Percentiles rank a stretch among this genome's conserved stretches.
These are phyloP conservation scores for Eutrema heterophyllum DNA, from an alignment of 345 rosid species.

Conservation along the genomic window DNA sequence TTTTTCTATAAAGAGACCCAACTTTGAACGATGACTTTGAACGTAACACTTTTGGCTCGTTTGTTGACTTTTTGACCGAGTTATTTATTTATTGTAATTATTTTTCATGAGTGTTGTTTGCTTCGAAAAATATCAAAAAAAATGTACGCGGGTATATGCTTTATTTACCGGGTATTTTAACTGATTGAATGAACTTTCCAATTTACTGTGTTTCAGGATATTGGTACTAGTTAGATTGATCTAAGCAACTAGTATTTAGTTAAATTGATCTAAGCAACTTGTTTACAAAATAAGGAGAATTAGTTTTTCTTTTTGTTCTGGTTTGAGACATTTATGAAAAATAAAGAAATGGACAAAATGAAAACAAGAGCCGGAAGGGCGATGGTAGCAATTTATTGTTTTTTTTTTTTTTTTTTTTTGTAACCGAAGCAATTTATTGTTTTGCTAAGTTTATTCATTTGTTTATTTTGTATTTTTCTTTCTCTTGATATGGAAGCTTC, in stretches of 20 bases:
- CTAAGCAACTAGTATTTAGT: too few species aligned
- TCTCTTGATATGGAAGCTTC: constrained; percentile 2
- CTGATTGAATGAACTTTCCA: not conserved
- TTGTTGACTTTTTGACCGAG: constrained; percentile 14
- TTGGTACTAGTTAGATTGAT: not conserved
- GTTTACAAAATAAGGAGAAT: too few species aligned
- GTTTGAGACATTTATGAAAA: not conserved
- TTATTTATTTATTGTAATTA: not conserved
- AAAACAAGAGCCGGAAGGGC: not conserved
- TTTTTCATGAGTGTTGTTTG: not conserved
- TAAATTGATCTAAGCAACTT: too few species aligned
- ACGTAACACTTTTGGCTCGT: constrained; percentile 13
- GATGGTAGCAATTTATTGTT: constrained; percentile 13
- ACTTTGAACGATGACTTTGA: constrained; percentile 36
- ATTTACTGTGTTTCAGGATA: not conserved
- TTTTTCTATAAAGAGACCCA: constrained; percentile 12
- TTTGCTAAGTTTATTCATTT: not conserved
- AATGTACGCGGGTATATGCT: not conserved
- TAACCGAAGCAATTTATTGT: constrained; percentile 14
- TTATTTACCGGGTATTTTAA: not conserved
- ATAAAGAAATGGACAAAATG: constrained; percentile 1
- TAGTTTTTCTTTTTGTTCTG: not conserved
- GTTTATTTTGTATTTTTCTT: not conserved
- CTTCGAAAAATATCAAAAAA: constrained; percentile 15
- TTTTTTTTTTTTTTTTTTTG: too few species aligned